Evolutionary conservation across 306 rosid genomes (phyloP), one percentile per base, ranked within the genome.

Genomic region (Hylodesmum podocarpum): DNA sequence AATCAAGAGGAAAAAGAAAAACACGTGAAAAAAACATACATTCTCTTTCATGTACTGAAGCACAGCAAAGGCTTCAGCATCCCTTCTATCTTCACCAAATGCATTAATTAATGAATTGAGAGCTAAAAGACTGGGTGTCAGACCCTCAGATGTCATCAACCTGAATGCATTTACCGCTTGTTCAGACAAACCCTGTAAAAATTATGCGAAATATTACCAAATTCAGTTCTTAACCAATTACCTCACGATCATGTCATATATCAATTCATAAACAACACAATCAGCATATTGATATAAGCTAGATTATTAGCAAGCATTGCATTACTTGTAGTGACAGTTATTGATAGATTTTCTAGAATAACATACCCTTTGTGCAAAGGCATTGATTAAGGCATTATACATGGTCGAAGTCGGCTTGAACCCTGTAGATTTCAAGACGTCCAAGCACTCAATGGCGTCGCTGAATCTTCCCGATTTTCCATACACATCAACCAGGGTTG

Each of bases 381-480:
- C 97, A 82, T 94, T 94, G 72, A 94, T 91, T 51, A 94, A 74
- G 75, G 98, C 98, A 79, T 94, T 94, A 64, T 90, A 91, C 97
- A 94, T 91, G 8, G 97, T 85, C 15, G 97, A 72, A 69, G 97
- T 84, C 11, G 97, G 97, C 72, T 86, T 87, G 85, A 91, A 78
- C 68, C 97, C 98, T 8, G 84, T 80, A 74, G 98, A 88, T 74
- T 90, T 91, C 91, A 94, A 86, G 54, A 84, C 90, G 57, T 90
- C 93, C 84, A 94, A 84, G 89, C 94, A 94, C 61, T 91, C 91
- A 6, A 91, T 69, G 0, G 98, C 97, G 2, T 94, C 97, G 28
- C 80, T 83, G 64, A 94, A 94, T 72, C 98, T 87, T 75, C 96
- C 96, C 0, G 98, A 91, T 70, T 78, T 84, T 51, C 98, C 98